These are phyloP conservation scores for Hibiscus trionum DNA, from an alignment of 345 rosid genomes.

Conservation along the genomic window DNA sequence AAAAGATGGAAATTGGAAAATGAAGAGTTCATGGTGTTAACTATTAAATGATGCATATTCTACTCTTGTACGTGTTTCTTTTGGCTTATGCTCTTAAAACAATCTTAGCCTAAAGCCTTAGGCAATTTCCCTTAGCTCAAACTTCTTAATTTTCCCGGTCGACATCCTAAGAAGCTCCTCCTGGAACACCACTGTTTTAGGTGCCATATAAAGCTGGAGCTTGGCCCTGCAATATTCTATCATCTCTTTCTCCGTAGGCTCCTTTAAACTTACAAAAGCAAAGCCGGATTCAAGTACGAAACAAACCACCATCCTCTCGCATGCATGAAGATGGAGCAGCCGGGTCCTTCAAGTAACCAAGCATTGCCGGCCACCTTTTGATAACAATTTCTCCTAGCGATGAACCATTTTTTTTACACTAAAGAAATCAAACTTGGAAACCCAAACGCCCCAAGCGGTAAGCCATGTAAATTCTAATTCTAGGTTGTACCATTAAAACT, in stretches of 20 bases:
- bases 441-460: no score
- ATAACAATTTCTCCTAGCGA: slow-evolving; percentile 50
- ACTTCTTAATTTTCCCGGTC: neutral
- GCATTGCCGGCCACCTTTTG: slow-evolving; percentile 61
- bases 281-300: no score
- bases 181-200: neutral
- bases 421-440: no score
- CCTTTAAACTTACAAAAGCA: no score
- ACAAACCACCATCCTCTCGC: slow-evolving; percentile 28
- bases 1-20: neutral
- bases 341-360: slow-evolving; percentile 53
- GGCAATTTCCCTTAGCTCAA: neutral
- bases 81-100: neutral
- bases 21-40: neutral
- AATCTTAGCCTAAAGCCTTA: neutral
- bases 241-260: no score
- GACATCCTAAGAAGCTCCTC: slow-evolving; percentile 4
- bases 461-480: no score
- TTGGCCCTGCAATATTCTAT: no score
- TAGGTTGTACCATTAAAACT: no score
- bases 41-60: neutral
- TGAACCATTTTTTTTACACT: slow-evolving; percentile 53
- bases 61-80: neutral
- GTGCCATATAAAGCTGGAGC: neutral
- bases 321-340: slow-evolving; percentile 30